phyloP scores from a whole-genome alignment of 176 grass and related monocot genomes.

The Stipa capillata region DNA sequence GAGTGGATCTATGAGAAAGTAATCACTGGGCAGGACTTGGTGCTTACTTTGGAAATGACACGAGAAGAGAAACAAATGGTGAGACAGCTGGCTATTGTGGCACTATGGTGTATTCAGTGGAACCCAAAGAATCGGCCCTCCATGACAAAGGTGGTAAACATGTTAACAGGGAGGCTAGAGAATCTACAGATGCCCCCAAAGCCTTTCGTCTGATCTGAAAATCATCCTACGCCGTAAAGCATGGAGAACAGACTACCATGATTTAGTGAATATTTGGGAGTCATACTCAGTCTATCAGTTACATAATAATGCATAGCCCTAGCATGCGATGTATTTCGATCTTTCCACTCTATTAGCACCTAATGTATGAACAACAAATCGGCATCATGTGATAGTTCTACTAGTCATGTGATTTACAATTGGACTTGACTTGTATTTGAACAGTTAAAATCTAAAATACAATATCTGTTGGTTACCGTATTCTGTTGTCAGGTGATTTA shows the following conservation, averaged over 20 bases:
- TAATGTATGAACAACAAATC: too few species aligned
- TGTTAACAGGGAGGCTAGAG: conserved; percentile 38
- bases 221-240: neutral
- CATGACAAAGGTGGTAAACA: conserved; percentile 54
- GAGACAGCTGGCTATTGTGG: conserved; percentile 33
- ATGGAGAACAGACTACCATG: neutral
- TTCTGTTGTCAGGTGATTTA: too few species aligned
- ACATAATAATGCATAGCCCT: too few species aligned
- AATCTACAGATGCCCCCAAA: conserved; percentile 13
- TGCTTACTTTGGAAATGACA: neutral
- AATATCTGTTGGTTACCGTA: too few species aligned
- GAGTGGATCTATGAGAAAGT: conserved; percentile 40
- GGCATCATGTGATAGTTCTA: too few species aligned
- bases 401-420: too few species aligned
- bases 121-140: conserved; percentile 36
- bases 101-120: conserved; percentile 66
- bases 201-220: neutral
- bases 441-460: too few species aligned
- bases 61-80: conserved; percentile 8
- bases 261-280: neutral
- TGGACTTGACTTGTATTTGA: too few species aligned
- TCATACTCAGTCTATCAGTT: too few species aligned
- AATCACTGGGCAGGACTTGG: neutral
- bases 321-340: too few species aligned
- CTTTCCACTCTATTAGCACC: too few species aligned